These are phyloP conservation scores for Podaxis sp. DNA, from an alignment of 768 basidiomycete genomes.

Conservation along the genomic window DNA sequence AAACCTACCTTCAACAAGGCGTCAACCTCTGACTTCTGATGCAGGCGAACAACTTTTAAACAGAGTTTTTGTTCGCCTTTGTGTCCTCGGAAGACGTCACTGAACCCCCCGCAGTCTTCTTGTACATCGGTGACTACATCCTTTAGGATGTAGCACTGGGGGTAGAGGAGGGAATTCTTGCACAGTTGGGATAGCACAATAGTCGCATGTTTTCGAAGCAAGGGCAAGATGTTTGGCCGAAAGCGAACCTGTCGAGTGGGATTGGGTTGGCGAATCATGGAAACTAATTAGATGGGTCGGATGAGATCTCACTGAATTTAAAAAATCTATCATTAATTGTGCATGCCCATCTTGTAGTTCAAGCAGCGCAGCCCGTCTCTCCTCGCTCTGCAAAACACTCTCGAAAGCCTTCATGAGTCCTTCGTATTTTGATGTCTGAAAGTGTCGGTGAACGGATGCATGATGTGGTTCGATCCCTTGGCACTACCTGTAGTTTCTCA, in stretches of 20 bases:
- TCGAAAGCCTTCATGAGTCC: too few relatives aligned
- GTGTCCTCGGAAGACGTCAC: constrained; percentile 23
- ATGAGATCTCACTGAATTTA: neutral
- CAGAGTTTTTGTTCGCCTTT: constrained; percentile 17
- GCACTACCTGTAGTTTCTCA: too few relatives aligned
- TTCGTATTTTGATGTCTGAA: too few relatives aligned
- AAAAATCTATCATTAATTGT: neutral
- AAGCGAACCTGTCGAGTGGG: constrained; percentile 10
- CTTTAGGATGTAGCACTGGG: constrained; percentile 20
- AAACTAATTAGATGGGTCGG: neutral
- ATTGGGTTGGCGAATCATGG: neutral
- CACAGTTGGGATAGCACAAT: constrained; percentile 15
- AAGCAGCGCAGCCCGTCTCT: neutral
- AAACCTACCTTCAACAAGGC: constrained; percentile 18
- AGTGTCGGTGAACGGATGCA: too few relatives aligned
- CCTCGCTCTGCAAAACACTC: too few relatives aligned
- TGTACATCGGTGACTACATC: constrained; percentile 13
- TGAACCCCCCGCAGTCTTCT: constrained; percentile 19
- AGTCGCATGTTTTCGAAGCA: neutral
- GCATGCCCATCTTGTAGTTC: neutral
- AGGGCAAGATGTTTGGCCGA: neutral
- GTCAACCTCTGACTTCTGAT: constrained; percentile 15
- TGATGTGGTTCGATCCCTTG: too few relatives aligned
- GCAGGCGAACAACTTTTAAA: constrained; percentile 22
- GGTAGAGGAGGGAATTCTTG: constrained; percentile 21